phyloP scores from a whole-genome alignment of 2,329 filamentous ascomycete genomes.

The Ophiocordyceps camponoti-leonardi region DNA sequence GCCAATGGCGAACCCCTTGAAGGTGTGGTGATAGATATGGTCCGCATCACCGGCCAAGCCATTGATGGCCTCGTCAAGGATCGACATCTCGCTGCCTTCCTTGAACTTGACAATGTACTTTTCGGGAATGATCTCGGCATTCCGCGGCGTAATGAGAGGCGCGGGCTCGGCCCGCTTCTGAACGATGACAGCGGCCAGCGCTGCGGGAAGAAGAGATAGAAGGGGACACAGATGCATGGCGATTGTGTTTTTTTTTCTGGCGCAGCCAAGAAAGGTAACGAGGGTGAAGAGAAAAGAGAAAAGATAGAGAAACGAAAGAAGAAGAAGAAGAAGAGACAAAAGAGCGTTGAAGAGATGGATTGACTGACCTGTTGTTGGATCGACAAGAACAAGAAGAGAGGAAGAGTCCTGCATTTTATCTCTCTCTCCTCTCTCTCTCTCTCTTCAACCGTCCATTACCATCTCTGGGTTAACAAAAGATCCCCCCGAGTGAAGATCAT shows the following conservation, averaged over 20 bases:
- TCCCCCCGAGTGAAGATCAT: neutral
- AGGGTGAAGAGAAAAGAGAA: neutral
- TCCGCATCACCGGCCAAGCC: constrained; percentile 7
- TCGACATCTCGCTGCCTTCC: constrained; percentile 3
- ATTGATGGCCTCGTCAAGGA: constrained; percentile 4
- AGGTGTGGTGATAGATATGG: constrained; percentile 7
- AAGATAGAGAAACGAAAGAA: neutral
- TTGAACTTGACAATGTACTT: constrained; percentile 14
- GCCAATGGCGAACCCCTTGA: constrained; percentile 9
- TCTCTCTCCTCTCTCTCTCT: no score
- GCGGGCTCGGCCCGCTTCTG: constrained; percentile 5
- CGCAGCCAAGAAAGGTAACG: neutral
- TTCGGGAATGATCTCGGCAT: constrained; percentile 6
- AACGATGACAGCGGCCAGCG: constrained; percentile 3
- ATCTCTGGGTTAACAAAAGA: neutral
- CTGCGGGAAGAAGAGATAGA: constrained; percentile 4
- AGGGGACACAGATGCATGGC: constrained; percentile 4
- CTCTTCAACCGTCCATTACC: neutral
- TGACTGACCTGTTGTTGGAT: neutral
- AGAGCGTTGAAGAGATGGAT: no score
- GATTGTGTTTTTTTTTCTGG: neutral
- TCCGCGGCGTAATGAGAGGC: constrained; percentile 4
- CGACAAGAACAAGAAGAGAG: no score
- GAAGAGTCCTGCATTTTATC: neutral
- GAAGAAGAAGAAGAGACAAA: neutral